Conservation (phyloP, 371 early-diverging fungal species). For the Entomophthora muscae region DNA sequence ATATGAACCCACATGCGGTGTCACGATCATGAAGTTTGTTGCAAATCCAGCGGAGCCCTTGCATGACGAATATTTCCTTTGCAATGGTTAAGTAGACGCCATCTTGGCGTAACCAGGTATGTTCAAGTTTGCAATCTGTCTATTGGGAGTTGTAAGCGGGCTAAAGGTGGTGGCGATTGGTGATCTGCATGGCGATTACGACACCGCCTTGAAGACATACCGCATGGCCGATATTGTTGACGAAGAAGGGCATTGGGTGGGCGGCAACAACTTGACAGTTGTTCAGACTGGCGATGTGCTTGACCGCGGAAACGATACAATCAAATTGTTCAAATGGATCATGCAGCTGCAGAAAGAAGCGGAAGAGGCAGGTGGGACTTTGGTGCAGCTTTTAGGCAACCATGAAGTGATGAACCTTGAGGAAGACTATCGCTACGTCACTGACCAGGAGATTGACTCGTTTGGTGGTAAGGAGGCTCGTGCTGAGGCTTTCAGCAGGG, state of each 20-base stretch:
- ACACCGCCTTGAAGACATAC: slow-evolving; percentile 30
- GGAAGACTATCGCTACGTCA: slow-evolving; percentile 42
- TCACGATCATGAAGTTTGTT: no score
- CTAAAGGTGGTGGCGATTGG: slow-evolving; percentile 50
- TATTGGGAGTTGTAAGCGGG: no score
- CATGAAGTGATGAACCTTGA: slow-evolving; percentile 60
- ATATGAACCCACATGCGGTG: no score
- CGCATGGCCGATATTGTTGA: slow-evolving; percentile 40
- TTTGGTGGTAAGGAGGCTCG: slow-evolving; percentile 40
- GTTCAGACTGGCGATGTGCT: slow-evolving; percentile 52
- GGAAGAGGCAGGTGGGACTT: slow-evolving; percentile 27
- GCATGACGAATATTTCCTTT: no score
- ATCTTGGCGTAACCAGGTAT: no score
- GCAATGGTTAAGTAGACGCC: no score
- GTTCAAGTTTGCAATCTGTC: no score
- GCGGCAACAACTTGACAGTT: slow-evolving; percentile 25
- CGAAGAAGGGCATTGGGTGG: slow-evolving; percentile 37
- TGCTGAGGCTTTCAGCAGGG: slow-evolving; percentile 25
- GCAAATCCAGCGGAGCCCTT: no score
- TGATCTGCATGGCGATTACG: slow-evolving; percentile 57
- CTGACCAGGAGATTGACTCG: slow-evolving; percentile 32
- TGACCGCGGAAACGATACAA: slow-evolving; percentile 54
- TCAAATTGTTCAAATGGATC: slow-evolving; percentile 36
- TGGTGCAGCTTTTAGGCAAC: slow-evolving; percentile 35
- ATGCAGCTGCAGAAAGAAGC: slow-evolving; percentile 38